Conservation (phyloP, 805 yeast species). For the Lachancea cidri region DNA sequence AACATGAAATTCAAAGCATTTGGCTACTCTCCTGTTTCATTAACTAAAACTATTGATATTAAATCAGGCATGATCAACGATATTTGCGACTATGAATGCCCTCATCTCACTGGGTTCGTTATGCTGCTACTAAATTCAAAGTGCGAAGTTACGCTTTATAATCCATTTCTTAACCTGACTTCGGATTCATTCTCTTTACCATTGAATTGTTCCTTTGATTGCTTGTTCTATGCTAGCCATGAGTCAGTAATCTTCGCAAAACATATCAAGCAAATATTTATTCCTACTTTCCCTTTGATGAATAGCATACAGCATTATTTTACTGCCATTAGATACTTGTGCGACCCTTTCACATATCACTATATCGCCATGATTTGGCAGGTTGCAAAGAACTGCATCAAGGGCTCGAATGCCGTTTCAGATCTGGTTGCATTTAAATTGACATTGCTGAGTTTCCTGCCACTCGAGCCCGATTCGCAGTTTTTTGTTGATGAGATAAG, state of each 20-base stretch:
- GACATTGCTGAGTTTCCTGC: conserved; percentile 5
- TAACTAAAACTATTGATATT: conserved; percentile 10
- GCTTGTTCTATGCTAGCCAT: conserved; percentile 2
- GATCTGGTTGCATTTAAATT: conserved; percentile 5
- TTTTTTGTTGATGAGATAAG: not conserved
- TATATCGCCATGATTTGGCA: conserved; percentile 63
- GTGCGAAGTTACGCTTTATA: conserved; percentile 33
- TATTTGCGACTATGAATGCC: conserved; percentile 9
- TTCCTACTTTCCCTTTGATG: not conserved
- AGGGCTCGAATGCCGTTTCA: not conserved
- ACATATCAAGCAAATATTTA: not conserved
- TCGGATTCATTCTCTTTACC: conserved; percentile 37
- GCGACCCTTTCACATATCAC: conserved; percentile 55
- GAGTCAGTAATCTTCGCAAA: not conserved
- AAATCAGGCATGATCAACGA: conserved; percentile 8
- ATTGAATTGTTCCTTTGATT: too few species aligned
- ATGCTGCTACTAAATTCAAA: conserved; percentile 11
- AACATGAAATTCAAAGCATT: conserved; percentile 25
- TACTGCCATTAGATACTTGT: conserved; percentile 42
- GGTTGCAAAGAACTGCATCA: conserved; percentile 18
- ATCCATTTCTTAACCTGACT: conserved; percentile 26
- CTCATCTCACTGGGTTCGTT: conserved; percentile 13
- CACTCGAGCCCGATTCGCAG: not conserved
- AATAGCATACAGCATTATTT: conserved; percentile 3
- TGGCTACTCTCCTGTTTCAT: conserved; percentile 22